Conservation (phyloP, 805 yeast genomes). For the Nakazawaea wyomingensis region DNA sequence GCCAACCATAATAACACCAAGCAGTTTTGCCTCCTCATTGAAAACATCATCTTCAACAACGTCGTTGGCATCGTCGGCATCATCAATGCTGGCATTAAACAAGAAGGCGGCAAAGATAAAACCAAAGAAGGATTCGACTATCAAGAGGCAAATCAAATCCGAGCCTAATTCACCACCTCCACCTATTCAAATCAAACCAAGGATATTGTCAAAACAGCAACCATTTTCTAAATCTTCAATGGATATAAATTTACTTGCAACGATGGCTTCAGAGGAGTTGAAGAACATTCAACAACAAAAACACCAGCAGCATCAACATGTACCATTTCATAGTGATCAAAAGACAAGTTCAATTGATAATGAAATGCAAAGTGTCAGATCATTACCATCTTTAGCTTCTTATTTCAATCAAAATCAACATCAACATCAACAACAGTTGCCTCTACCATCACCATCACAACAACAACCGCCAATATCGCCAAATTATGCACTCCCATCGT, state of each 20-base stretch:
- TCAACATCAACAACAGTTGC: constrained; percentile 3
- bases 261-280: constrained; percentile 52
- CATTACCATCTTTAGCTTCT: constrained; percentile 47
- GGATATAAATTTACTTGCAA: constrained; percentile 47
- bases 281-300: constrained; percentile 31
- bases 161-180: constrained; percentile 7
- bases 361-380: constrained; percentile 36
- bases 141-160: constrained; percentile 2
- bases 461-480: constrained; percentile 7
- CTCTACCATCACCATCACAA: background rate
- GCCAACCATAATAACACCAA: constrained; percentile 14
- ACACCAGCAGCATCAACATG: constrained; percentile 8
- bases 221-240: constrained; percentile 17
- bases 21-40: constrained; percentile 6
- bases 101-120: constrained; percentile 4
- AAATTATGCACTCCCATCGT: background rate
- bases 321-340: background rate
- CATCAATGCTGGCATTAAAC: background rate
- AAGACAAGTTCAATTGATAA: constrained; percentile 9
- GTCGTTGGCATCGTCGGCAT: no score
- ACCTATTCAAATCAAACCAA: background rate
- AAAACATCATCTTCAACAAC: background rate
- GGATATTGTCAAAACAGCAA: background rate
- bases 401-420: constrained; percentile 28
- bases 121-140: constrained; percentile 7